Evolutionary conservation across 441 rosid species (phyloP), one percentile per base, ranked within the genome.

Genomic region (Croton laevigatus): DNA sequence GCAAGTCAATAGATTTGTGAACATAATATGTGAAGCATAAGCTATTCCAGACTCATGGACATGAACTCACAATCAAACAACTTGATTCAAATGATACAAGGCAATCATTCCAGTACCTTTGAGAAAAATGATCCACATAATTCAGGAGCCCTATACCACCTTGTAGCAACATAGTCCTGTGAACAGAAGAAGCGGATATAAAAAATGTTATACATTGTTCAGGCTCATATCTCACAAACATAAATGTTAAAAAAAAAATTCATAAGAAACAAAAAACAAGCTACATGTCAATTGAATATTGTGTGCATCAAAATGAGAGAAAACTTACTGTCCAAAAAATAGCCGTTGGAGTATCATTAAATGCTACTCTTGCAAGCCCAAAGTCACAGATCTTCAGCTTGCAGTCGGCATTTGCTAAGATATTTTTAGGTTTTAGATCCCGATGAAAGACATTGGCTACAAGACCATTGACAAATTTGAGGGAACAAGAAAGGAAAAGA

Each of bases 71-170:
- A 53, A 58, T 11, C 61, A 72, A 62, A 27, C 70, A 11, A 68
- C 62, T 68, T 69, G 73, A 44, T 67, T 73, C 22, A 79, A 67
- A 79, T 69, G 73, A 66, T 65, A 73, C 76, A 65, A 54, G 52
- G 44, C 23, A 19, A 45, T 9, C 51, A 59, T 48, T 62, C 54
- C 62, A 68, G 78, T 72, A 94, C 97, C 96, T 94, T 91, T 23
- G 98, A 91, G 90, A 89, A 89, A 81, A 91, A 90, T 40, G 98
- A 94, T 72, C 97, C 98, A 76, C 98, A 94, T 44, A 94, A 81
- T 86, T 94, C 98, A 49, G 98, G 98, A 73, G 97, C 97, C 54
- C 97, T 79, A 70, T 91, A 94, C 98, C 97, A 94, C 81, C 98
- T 86, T 38, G 97, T 94, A 6, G 98, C 98, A 81, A 91, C 97